Evolutionary conservation across 768 basidiomycete species (phyloP).

Genomic region (Collybiopsis confluens): DNA sequence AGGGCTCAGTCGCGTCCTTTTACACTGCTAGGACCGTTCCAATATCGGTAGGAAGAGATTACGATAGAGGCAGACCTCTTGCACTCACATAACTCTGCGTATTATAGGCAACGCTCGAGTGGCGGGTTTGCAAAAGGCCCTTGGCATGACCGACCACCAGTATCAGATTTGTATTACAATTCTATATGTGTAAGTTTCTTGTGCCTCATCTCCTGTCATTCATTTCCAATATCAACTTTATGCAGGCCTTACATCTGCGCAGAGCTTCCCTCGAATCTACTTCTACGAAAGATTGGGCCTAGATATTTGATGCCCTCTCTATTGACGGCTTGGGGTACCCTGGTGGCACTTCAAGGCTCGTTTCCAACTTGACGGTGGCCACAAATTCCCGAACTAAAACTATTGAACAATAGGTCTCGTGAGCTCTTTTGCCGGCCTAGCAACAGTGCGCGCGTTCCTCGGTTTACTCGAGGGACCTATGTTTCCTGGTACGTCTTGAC

Average conservation of each 20-base stretch:
- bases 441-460: slow-evolving; percentile 47
- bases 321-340: slow-evolving; percentile 47
- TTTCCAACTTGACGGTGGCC: not conserved
- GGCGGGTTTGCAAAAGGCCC: slow-evolving; percentile 41
- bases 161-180: slow-evolving; percentile 33
- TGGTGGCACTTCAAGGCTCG: slow-evolving; percentile 42
- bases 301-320: slow-evolving; percentile 43
- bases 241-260: slow-evolving; percentile 37
- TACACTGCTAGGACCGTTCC: slow-evolving; percentile 24
- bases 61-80: too few relatives aligned
- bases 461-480: slow-evolving; percentile 47
- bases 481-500: slow-evolving; percentile 17
- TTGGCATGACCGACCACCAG: slow-evolving; percentile 33
- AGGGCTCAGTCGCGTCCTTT: not conserved
- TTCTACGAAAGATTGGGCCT: slow-evolving; percentile 43
- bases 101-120: slow-evolving; percentile 39
- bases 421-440: slow-evolving; percentile 39
- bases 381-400: too few relatives aligned
- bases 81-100: not conserved
- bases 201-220: not conserved
- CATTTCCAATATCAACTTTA: not conserved
- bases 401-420: slow-evolving; percentile 36
- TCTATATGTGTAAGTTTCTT: slow-evolving; percentile 22
- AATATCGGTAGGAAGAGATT: slow-evolving; percentile 29
- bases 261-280: slow-evolving; percentile 46